These are phyloP conservation scores for Sporisorium iseilematis-ciliati DNA, from an alignment of 1,284 basidiomycete genomes.

Conservation along the genomic window DNA sequence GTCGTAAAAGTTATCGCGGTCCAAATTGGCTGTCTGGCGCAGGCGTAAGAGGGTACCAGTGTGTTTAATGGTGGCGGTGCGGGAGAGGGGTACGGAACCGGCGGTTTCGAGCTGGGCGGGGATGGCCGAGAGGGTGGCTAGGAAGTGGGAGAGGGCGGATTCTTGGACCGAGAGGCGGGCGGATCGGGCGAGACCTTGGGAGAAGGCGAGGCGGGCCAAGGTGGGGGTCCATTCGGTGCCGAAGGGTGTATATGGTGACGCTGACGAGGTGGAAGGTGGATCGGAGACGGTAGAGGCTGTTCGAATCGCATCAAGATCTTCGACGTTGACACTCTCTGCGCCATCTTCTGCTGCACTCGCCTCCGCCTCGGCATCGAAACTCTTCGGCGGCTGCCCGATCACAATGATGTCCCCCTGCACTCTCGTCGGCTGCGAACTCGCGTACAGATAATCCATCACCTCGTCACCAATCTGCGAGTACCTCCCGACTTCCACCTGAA, in stretches of 20 bases:
- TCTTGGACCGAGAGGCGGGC: constrained; percentile 66
- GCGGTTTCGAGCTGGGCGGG: constrained; percentile 54
- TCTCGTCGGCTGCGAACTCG: constrained; percentile 56
- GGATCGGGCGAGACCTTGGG: constrained; percentile 65
- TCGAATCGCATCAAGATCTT: constrained; percentile 1
- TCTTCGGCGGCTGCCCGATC: constrained; percentile 58
- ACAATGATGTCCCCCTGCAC: constrained; percentile 67
- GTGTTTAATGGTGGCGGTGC: constrained; percentile 64
- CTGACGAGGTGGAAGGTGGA: not conserved
- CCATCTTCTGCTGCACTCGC: not conserved
- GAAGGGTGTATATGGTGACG: constrained; percentile 25
- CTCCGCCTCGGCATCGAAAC: constrained; percentile 26
- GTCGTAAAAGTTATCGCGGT: constrained; percentile 66
- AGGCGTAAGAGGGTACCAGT: constrained; percentile 64
- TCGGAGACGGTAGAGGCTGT: not conserved
- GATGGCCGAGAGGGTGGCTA: constrained; percentile 52
- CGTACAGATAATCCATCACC: constrained; percentile 65
- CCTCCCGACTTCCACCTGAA: constrained; percentile 45
- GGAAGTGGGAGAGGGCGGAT: constrained; percentile 54
- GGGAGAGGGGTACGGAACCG: constrained; percentile 63
- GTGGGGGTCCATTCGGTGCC: constrained; percentile 58
- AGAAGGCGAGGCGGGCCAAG: constrained; percentile 64
- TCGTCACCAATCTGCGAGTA: constrained; percentile 65
- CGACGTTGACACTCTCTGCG: not conserved
- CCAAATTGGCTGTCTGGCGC: constrained; percentile 63